Percentiles rank a stretch among this genome's conserved stretches.
Conservation (phyloP, 1,284 basidiomycete species). For the Pseudozyma sp. region DNA sequence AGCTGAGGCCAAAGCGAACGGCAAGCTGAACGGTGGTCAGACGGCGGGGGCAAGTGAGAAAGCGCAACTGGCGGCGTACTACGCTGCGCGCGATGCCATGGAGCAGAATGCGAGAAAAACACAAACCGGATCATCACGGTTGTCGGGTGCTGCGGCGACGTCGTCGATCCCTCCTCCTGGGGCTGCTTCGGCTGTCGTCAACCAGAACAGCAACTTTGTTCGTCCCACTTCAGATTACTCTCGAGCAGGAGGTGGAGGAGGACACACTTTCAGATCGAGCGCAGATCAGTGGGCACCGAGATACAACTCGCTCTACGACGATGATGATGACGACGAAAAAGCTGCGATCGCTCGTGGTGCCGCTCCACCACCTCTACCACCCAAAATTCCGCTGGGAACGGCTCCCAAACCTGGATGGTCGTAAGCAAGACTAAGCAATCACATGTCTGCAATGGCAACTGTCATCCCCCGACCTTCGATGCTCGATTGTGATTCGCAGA, state of each 20-base stretch:
- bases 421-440: too few species aligned
- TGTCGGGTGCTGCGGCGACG: not conserved
- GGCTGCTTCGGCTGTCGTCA: not conserved
- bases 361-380: slow-evolving; percentile 32
- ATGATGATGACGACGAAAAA: not conserved
- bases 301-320: slow-evolving; percentile 42
- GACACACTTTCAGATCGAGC: not conserved
- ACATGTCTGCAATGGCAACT: too few species aligned
- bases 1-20: slow-evolving; percentile 35
- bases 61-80: slow-evolving; percentile 48
- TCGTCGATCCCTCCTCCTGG: not conserved
- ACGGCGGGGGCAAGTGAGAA: slow-evolving; percentile 28
- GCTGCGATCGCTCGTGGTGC: not conserved
- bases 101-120: slow-evolving; percentile 9
- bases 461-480: too few species aligned
- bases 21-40: slow-evolving; percentile 1
- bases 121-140: not conserved
- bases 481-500: too few species aligned
- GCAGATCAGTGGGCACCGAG: slow-evolving; percentile 22
- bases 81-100: slow-evolving; percentile 43
- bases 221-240: too few species aligned
- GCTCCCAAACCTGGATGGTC: too few species aligned
- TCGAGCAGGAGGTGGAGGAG: too few species aligned
- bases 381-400: slow-evolving; percentile 36
- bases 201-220: too few species aligned